These are phyloP conservation scores for Aspergillus carbonarius DNA, from an alignment of 2,329 filamentous ascomycete genomes.

Conservation along the genomic window DNA sequence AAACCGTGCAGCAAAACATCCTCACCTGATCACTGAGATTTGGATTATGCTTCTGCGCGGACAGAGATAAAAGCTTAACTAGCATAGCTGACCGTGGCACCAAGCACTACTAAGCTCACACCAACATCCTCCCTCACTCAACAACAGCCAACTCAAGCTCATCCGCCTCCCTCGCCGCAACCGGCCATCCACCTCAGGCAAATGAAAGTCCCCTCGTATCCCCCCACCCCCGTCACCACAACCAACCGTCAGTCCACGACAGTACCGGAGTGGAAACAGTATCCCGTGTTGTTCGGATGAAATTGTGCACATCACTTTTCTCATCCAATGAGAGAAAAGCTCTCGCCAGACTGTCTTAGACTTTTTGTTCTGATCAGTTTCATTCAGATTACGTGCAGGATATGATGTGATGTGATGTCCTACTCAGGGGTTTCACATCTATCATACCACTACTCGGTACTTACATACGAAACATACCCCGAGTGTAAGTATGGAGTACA, in stretches of 20 bases:
- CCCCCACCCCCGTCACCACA: not conserved
- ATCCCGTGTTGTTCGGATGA: not conserved
- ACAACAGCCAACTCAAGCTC: too few species aligned
- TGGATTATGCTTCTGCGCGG: too few species aligned
- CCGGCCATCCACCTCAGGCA: not conserved
- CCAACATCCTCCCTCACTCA: too few species aligned
- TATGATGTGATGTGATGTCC: not conserved
- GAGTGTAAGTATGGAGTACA: too few species aligned
- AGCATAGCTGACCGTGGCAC: too few species aligned
- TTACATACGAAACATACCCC: too few species aligned
- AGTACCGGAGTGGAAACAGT: not conserved
- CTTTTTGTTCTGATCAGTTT: not conserved
- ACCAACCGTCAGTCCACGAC: not conserved
- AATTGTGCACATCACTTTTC: not conserved
- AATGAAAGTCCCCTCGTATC: not conserved
- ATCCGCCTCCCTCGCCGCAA: not conserved
- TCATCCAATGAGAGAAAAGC: not conserved
- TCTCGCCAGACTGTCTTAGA: not conserved
- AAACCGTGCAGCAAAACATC: too few species aligned
- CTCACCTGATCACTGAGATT: too few species aligned
- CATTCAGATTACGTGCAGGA: not conserved
- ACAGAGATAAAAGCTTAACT: too few species aligned
- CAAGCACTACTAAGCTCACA: too few species aligned
- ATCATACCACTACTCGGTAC: too few species aligned
- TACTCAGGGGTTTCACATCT: too few species aligned